Percentiles rank a stretch among this genome's conserved stretches.
These are phyloP conservation scores for Curvularia sp. DNA, from an alignment of 2,329 filamentous ascomycete species.

Conservation along the genomic window DNA sequence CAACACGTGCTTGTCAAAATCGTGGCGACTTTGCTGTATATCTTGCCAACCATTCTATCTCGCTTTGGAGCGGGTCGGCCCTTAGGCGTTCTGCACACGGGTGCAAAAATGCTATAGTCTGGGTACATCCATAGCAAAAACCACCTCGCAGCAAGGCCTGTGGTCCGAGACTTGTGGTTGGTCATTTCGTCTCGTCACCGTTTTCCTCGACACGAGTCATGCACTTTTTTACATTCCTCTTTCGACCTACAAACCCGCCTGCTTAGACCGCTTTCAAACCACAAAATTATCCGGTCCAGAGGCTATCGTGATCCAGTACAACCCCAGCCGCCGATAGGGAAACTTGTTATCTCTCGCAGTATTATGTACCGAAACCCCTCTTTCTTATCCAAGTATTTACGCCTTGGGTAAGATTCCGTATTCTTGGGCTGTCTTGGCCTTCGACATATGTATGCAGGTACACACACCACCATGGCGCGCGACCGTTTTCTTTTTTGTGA, in stretches of 20 bases:
- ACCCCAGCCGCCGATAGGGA: constrained; percentile 2
- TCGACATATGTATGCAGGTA: background rate
- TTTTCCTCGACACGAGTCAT: constrained; percentile 8
- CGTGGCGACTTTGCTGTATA: background rate
- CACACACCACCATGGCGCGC: constrained; percentile 1
- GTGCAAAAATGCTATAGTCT: constrained; percentile 3
- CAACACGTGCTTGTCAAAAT: background rate
- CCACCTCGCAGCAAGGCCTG: background rate
- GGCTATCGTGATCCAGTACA: background rate
- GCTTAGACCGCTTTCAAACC: background rate
- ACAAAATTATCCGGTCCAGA: constrained; percentile 12
- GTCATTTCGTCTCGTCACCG: constrained; percentile 11
- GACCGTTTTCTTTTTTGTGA: background rate
- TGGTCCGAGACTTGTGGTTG: constrained; percentile 4
- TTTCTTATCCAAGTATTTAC: background rate
- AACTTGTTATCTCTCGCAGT: constrained; percentile 12
- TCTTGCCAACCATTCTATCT: background rate
- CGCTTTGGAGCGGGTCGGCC: constrained; percentile 10
- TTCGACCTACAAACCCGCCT: constrained; percentile 5
- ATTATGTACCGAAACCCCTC: background rate
- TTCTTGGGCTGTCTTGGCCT: background rate
- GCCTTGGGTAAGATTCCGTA: constrained; percentile 7
- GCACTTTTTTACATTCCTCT: constrained; percentile 1
- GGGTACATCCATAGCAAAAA: background rate
- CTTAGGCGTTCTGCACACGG: background rate